phyloP scores from a whole-genome alignment of 2,329 filamentous ascomycete genomes.

The Fusarium equiseti region DNA sequence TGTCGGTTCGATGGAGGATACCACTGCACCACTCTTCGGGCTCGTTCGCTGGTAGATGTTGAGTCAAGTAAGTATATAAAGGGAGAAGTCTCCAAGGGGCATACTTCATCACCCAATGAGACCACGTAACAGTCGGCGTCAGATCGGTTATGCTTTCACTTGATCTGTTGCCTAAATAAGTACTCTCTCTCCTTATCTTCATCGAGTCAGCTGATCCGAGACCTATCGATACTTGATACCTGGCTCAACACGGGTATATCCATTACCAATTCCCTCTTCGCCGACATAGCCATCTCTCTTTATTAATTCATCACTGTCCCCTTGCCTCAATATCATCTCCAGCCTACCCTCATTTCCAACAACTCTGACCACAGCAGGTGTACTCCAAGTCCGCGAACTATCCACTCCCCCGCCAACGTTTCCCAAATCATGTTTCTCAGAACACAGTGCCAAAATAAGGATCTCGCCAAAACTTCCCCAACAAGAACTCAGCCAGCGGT shows the following conservation, averaged over 20 bases:
- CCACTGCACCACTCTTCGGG: background rate
- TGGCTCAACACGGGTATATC: background rate
- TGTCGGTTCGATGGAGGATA: background rate
- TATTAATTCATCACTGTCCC: background rate
- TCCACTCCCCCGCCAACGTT: background rate
- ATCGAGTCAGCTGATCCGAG: background rate
- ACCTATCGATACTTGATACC: background rate
- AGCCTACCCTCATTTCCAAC: background rate
- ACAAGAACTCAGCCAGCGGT: background rate
- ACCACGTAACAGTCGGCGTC: background rate
- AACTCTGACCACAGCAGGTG: background rate
- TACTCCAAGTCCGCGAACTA: conserved; percentile 7
- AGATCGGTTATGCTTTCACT: background rate
- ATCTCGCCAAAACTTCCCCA: background rate
- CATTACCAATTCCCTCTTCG: background rate
- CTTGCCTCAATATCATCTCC: background rate
- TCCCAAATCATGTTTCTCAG: background rate
- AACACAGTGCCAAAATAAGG: background rate
- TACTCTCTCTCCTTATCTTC: no score
- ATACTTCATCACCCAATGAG: background rate
- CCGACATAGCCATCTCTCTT: background rate
- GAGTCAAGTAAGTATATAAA: background rate
- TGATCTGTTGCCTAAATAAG: background rate
- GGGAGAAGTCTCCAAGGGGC: no score
- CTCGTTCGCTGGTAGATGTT: background rate